phyloP scores from a whole-genome alignment of 1,139 yeast species.

The Nakaseomyces sp. region DNA sequence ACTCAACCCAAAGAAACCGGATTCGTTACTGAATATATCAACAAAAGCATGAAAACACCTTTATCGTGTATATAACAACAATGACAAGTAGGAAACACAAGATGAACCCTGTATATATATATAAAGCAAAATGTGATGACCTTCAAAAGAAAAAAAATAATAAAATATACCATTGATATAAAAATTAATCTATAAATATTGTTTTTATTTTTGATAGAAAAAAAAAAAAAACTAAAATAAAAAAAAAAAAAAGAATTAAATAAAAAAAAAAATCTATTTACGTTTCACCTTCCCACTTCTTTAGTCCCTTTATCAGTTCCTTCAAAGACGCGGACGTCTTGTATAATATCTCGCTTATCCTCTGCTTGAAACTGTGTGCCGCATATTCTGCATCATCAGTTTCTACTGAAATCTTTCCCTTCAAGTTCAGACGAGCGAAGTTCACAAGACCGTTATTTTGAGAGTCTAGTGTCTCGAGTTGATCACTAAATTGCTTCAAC shows the following conservation, averaged over 20 bases:
- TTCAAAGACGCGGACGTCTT: background rate
- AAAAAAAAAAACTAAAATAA: too few relatives aligned
- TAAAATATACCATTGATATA: too few relatives aligned
- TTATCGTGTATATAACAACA: background rate
- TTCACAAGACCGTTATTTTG: background rate
- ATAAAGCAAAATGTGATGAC: background rate
- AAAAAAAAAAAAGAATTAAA: too few relatives aligned
- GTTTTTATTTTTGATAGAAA: too few relatives aligned
- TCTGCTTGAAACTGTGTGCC: slow-evolving; percentile 3
- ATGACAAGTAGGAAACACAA: too few relatives aligned
- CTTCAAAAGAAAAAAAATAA: background rate
- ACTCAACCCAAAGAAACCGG: slow-evolving; percentile 14
- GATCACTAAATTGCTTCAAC: slow-evolving; percentile 1
- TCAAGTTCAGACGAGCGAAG: background rate
- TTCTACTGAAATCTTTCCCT: background rate
- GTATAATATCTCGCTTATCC: slow-evolving; percentile 1
- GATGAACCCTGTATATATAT: background rate
- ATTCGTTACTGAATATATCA: slow-evolving; percentile 22
- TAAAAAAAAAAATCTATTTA: too few relatives aligned
- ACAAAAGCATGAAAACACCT: slow-evolving; percentile 3
- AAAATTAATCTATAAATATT: too few relatives aligned
- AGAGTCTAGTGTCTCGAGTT: background rate
- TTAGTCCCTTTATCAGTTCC: background rate
- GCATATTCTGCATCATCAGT: slow-evolving; percentile 3
- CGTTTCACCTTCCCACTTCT: background rate